Evolutionary conservation across 1,284 basidiomycete species (phyloP), one percentile per base, ranked within the genome.

Genomic region (Cryptococcus hybrid): DNA sequence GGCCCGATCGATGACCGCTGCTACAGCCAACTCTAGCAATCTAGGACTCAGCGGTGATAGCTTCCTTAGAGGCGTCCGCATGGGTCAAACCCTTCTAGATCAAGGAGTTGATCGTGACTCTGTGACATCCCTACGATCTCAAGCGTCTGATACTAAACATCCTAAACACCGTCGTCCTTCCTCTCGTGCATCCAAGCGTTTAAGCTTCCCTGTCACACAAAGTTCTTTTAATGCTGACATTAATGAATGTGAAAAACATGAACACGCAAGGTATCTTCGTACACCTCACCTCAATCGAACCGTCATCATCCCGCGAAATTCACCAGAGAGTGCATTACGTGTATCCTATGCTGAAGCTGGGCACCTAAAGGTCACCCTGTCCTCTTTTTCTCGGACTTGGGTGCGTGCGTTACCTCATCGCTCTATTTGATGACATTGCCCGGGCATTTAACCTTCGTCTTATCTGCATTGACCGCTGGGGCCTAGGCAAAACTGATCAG

Each of bases 401-500:
- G 34, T 36, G 5, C 46, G 36, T 34, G 5, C 11, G 11, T 34
- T 43, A 30, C 30, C 37, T 8, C 13, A 24, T 11, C 24, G 93
- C 90, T 5, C 78, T 98, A 43, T 98, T 95, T 74, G 94, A 98
- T 73, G 95, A 98, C 72, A 88, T 98, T 84, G 95, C 95, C 11
- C 85, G 88, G 59, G 88, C 88, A 52, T 78, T 96, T 57, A 88
- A 87, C 1, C 82, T 99, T 35, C 82, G 95, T 49, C 80, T 99
- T 51, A 92, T 99, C 67, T 95, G 94, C 52, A 88, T 99, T 66
- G 95, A 99, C 76, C 85, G 95, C 46, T 98, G 95, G 95, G 95
- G 95, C 7, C 81, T 97, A 6, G 95, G 95, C 50, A 86, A 87
- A 54, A 96, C 82, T 12, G 77, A 89, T 39, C 86, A 89, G 58